phyloP scores from a whole-genome alignment of 768 basidiomycete genomes.

The Leccinum variicolor region DNA sequence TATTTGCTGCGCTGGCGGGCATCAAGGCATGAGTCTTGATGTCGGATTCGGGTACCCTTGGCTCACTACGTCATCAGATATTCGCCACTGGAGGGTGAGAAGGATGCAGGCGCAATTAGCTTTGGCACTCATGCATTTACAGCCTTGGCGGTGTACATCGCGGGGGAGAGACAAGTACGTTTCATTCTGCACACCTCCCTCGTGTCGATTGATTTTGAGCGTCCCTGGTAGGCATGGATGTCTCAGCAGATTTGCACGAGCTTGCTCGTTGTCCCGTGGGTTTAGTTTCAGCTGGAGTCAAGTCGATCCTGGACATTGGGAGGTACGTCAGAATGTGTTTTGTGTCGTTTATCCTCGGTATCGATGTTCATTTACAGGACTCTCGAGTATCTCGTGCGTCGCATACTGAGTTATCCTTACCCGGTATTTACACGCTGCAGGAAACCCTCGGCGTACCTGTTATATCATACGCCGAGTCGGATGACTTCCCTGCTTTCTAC shows the following conservation, averaged over 20 bases:
- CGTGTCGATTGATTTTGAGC: neutral
- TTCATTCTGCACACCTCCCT: neutral
- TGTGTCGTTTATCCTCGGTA: neutral
- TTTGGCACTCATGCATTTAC: slow-evolving; percentile 4
- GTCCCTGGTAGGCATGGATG: slow-evolving; percentile 74
- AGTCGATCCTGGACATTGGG: slow-evolving; percentile 93
- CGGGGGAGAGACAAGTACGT: slow-evolving; percentile 63
- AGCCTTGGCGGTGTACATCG: slow-evolving; percentile 86
- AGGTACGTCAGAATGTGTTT: slow-evolving; percentile 36
- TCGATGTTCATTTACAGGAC: slow-evolving; percentile 45
- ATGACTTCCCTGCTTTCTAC: slow-evolving; percentile 96
- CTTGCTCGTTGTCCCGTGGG: slow-evolving; percentile 87
- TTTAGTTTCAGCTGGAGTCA: slow-evolving; percentile 89
- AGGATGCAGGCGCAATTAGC: neutral
- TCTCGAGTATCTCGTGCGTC: slow-evolving; percentile 69
- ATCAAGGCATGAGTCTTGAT: slow-evolving; percentile 59
- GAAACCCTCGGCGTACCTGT: slow-evolving; percentile 96
- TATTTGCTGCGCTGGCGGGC: slow-evolving; percentile 76
- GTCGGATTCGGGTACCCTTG: neutral
- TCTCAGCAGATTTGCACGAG: slow-evolving; percentile 92
- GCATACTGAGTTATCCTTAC: neutral
- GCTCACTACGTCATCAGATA: slow-evolving; percentile 43
- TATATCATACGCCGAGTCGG: slow-evolving; percentile 66
- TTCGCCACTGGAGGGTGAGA: slow-evolving; percentile 90
- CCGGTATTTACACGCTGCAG: slow-evolving; percentile 35